Percentiles rank a stretch among this genome's conserved stretches.
Conservation (phyloP, 176 grass and related monocot genomes). For the Carex parvula region DNA sequence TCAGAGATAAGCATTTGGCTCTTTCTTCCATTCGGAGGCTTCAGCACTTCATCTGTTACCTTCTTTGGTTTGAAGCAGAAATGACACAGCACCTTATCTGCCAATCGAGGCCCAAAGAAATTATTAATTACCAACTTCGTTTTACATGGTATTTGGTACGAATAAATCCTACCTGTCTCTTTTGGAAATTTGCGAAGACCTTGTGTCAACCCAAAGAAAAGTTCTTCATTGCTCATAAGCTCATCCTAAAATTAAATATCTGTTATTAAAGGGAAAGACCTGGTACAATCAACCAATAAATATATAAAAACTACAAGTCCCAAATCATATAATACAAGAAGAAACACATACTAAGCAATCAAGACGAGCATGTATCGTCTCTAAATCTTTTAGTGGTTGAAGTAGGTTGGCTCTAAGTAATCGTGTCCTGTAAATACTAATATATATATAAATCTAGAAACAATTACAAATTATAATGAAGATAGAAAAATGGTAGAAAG, state of each 20-base stretch:
- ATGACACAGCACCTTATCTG: constrained; percentile 93
- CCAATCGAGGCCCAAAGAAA: background rate
- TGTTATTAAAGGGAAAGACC: constrained; percentile 12
- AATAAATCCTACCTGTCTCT: constrained; percentile 70
- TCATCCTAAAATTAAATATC: constrained; percentile 62
- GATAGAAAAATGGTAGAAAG: constrained; percentile 3
- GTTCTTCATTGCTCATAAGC: constrained; percentile 83
- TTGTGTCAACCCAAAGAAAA: constrained; percentile 93
- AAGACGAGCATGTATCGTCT: constrained; percentile 86
- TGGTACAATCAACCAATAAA: background rate
- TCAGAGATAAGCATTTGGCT: constrained; percentile 84
- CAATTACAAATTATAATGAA: constrained; percentile 3
- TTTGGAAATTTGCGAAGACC: constrained; percentile 97
- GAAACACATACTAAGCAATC: constrained; percentile 74
- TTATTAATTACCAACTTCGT: background rate
- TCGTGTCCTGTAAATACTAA: constrained; percentile 58
- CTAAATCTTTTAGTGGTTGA: constrained; percentile 85
- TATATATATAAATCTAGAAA: constrained; percentile 25
- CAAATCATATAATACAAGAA: constrained; percentile 18
- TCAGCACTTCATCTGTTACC: constrained; percentile 53
- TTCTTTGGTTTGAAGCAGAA: constrained; percentile 95
- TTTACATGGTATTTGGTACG: background rate
- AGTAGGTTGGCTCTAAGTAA: constrained; percentile 92
- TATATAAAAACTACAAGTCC: background rate
- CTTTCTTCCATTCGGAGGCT: constrained; percentile 68